A percentile compares a stretch with the other conserved stretches of the same genome.
Conservation (phyloP, 2,329 filamentous ascomycete genomes). For the Trichoderma breve region DNA sequence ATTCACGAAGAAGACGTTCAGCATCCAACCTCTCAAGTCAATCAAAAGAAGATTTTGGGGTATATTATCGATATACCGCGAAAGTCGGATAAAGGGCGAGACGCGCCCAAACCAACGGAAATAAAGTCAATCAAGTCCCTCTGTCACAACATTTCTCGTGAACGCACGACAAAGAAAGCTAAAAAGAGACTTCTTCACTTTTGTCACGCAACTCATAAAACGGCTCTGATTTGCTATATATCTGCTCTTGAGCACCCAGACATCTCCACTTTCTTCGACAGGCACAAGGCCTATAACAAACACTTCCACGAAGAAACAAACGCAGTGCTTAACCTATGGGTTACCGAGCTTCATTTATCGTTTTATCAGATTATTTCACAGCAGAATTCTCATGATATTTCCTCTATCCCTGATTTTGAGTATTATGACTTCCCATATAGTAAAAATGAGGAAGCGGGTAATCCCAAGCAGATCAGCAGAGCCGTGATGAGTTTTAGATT, state of each 20-base stretch:
- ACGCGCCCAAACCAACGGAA: too few species aligned
- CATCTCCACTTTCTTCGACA: background rate
- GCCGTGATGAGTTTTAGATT: background rate
- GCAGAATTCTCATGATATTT: rapidly evolving
- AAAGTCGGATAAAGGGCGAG: too few species aligned
- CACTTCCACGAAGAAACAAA: background rate
- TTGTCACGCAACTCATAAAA: background rate
- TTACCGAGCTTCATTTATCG: background rate
- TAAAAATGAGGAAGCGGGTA: too few species aligned
- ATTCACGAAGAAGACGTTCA: too few species aligned
- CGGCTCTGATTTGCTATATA: background rate
- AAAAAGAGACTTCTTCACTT: background rate
- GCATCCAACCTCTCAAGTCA: too few species aligned
- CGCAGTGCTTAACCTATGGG: background rate
- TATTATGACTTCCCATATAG: background rate
- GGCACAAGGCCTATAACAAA: background rate
- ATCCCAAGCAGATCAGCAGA: background rate
- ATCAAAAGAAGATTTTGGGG: too few species aligned
- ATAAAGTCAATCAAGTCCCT: too few species aligned
- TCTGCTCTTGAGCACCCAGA: too few species aligned
- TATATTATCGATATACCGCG: too few species aligned
- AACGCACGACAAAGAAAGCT: background rate
- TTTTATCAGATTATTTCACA: background rate
- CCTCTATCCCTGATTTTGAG: background rate
- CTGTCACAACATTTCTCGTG: too few species aligned